Percentiles rank a stretch among this genome's conserved stretches.
Conservation (phyloP, 352 stramenopile species). For the Thalassiosira exigua region DNA sequence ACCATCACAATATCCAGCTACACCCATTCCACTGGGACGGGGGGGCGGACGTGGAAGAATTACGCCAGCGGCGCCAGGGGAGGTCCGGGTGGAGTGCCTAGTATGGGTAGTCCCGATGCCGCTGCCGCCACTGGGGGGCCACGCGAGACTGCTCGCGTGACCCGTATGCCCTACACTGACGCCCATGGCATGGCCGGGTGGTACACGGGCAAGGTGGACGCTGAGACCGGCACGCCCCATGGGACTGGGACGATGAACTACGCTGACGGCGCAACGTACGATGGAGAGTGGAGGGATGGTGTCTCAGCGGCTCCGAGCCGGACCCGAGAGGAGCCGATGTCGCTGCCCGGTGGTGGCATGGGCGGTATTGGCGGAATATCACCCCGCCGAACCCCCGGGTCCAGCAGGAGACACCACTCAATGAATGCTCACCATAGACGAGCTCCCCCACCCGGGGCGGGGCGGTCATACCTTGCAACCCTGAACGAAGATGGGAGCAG, state of each 20-base stretch:
- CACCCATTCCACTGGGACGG: neutral
- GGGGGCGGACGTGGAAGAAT: no score
- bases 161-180: constrained; percentile 54
- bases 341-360: no score
- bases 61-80: neutral
- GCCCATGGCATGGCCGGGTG: constrained; percentile 36
- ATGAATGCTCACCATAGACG: no score
- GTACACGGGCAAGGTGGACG: constrained; percentile 44
- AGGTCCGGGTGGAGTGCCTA: neutral
- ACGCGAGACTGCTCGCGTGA: constrained; percentile 20
- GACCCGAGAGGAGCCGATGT: no score
- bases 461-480: no score
- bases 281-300: constrained; percentile 47
- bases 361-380: no score
- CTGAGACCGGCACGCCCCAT: constrained; percentile 22
- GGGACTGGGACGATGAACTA: constrained; percentile 55
- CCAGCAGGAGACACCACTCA: no score
- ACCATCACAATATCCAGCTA: neutral
- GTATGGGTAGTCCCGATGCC: constrained; percentile 11
- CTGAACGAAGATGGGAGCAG: no score
- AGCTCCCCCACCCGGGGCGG: no score
- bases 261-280: constrained; percentile 29
- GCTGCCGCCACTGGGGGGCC: neutral
- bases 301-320: no score
- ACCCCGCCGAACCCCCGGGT: no score